A percentile compares a stretch with the other conserved stretches of the same genome.
Conservation (phyloP, 1,139 yeast species). For the Debaryomyces sp. region DNA sequence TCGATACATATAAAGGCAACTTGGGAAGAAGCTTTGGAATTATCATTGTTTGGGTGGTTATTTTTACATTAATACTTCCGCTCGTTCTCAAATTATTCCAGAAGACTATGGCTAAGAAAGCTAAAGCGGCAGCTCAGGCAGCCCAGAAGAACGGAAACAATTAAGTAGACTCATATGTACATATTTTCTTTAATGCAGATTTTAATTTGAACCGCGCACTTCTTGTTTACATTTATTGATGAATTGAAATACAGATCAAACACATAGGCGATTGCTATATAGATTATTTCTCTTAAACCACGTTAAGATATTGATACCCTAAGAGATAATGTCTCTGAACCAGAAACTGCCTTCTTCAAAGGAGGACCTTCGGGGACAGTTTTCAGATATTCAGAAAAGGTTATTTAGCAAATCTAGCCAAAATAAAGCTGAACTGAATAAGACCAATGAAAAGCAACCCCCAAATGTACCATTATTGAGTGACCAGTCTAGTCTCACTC, state of each 20-base stretch:
- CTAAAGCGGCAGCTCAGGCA: constrained; percentile 11
- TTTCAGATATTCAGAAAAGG: constrained; percentile 61
- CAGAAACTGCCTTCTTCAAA: constrained; percentile 14
- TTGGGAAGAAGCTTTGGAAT: constrained; percentile 43
- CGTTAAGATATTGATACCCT: neutral
- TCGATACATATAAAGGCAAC: constrained; percentile 37
- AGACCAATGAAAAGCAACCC: constrained; percentile 9
- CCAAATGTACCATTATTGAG: neutral
- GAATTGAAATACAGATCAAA: neutral
- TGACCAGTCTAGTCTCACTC: constrained; percentile 3
- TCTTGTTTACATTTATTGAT: constrained; percentile 4
- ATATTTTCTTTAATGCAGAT: neutral
- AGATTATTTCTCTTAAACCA: neutral
- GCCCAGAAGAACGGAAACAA: neutral
- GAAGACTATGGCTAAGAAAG: constrained; percentile 29
- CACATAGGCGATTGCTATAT: neutral
- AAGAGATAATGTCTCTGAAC: constrained; percentile 13
- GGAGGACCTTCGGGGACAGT: constrained; percentile 56
- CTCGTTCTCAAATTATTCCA: constrained; percentile 36
- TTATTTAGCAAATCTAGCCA: constrained; percentile 38
- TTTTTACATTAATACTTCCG: constrained; percentile 41
- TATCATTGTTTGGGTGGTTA: constrained; percentile 36
- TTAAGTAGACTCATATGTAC: neutral
- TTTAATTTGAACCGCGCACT: neutral
- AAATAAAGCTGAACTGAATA: constrained; percentile 22